Percentiles rank a stretch among this genome's conserved stretches.
These are phyloP conservation scores for Clarireedia monteithiana DNA, from an alignment of 2,329 filamentous ascomycete species.

Conservation along the genomic window DNA sequence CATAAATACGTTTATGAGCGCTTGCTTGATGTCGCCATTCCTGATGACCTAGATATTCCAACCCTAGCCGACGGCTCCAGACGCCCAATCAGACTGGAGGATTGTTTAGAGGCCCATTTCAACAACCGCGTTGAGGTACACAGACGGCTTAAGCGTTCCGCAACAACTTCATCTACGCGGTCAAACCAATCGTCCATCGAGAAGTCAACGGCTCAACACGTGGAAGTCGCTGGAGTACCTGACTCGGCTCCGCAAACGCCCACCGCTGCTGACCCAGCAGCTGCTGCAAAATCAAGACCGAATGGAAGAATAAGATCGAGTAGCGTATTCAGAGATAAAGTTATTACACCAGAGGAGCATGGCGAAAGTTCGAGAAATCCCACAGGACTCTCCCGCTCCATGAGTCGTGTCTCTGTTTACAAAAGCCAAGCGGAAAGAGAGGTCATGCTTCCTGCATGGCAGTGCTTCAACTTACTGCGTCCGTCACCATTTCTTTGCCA, in stretches of 20 bases:
- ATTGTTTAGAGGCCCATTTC: conserved; percentile 90
- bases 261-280: conserved; percentile 14
- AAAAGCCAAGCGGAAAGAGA: background rate
- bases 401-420: background rate
- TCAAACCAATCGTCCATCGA: conserved; percentile 13
- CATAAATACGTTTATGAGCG: conserved; percentile 94
- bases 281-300: conserved; percentile 18
- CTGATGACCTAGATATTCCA: conserved; percentile 49
- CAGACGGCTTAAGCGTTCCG: conserved; percentile 58
- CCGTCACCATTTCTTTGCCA: conserved; percentile 34
- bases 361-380: background rate
- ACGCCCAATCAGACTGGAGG: conserved; percentile 70
- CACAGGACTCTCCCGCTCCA: background rate
- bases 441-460: background rate
- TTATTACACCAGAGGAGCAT: conserved; percentile 39
- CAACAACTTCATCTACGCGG: conserved; percentile 37
- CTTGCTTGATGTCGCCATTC: conserved; percentile 84
- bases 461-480: conserved; percentile 60
- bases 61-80: conserved; percentile 36
- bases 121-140: conserved; percentile 80
- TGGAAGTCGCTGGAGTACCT: conserved; percentile 21
- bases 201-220: conserved; percentile 16
- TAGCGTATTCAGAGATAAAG: conserved; percentile 51
- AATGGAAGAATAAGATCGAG: conserved; percentile 29
- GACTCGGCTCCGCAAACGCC: conserved; percentile 22